A percentile compares a stretch with the other conserved stretches of the same genome.
phyloP scores from a whole-genome alignment of 768 basidiomycete genomes.

The Suillus tomentosus region DNA sequence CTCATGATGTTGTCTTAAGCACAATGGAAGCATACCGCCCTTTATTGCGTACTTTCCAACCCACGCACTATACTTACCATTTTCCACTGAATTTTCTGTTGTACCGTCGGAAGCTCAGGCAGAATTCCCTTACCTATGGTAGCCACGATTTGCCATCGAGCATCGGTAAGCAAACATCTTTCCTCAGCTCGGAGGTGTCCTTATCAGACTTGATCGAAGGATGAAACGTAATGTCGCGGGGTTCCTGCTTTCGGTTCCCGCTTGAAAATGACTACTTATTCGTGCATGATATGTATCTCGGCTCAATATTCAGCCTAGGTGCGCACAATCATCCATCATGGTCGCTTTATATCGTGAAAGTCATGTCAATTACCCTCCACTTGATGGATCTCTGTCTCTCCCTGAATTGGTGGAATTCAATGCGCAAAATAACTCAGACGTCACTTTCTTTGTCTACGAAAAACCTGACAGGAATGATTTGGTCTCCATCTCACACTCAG shows the following conservation, averaged over 20 bases:
- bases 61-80: no score
- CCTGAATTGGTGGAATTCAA: conserved; percentile 41
- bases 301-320: background rate
- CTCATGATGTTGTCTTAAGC: no score
- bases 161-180: no score
- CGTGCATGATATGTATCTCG: background rate
- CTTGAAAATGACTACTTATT: background rate
- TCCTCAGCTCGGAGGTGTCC: no score
- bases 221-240: background rate
- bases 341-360: background rate
- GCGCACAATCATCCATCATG: background rate
- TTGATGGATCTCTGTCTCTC: conserved; percentile 15
- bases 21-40: no score
- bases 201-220: background rate
- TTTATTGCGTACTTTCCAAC: no score
- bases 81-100: no score
- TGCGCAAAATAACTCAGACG: conserved; percentile 27
- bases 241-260: background rate
- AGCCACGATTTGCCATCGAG: no score
- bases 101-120: no score
- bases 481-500: conserved; percentile 37
- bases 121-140: no score
- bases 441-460: conserved; percentile 19
- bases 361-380: conserved; percentile 2
- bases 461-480: conserved; percentile 13